These are phyloP conservation scores for Pichia sporocuriosa DNA, from an alignment of 805 yeast species.

Conservation along the genomic window DNA sequence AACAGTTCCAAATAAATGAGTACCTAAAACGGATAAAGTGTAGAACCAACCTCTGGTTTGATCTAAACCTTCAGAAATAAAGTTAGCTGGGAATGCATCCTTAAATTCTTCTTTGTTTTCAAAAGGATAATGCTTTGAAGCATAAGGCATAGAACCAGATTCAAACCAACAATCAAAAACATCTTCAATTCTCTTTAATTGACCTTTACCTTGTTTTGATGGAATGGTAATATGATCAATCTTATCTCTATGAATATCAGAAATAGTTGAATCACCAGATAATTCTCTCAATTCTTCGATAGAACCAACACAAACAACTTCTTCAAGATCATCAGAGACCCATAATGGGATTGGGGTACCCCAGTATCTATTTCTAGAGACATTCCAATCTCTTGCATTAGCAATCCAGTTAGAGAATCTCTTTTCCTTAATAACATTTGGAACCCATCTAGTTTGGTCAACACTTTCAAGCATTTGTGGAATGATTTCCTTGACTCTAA, in stretches of 20 bases:
- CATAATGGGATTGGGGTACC: slow-evolving; percentile 99
- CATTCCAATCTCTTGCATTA: slow-evolving; percentile 98
- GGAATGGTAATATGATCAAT: slow-evolving; percentile 93
- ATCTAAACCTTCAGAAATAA: slow-evolving; percentile 97
- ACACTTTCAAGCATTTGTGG: slow-evolving; percentile 87
- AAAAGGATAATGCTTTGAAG: slow-evolving; percentile 94
- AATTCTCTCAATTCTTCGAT: slow-evolving; percentile 78
- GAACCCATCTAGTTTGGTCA: slow-evolving; percentile 91
- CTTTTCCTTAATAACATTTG: slow-evolving; percentile 81
- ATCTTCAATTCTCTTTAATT: slow-evolving; percentile 84
- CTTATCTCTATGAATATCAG: slow-evolving; percentile 89
- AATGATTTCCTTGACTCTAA: slow-evolving; percentile 77
- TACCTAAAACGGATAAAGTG: slow-evolving; percentile 91
- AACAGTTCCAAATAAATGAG: slow-evolving; percentile 84
- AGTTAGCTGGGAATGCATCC: slow-evolving; percentile 88
- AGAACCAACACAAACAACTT: slow-evolving; percentile 89
- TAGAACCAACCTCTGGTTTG: slow-evolving; percentile 99
- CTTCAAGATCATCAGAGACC: slow-evolving; percentile 92
- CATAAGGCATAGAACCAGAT: slow-evolving; percentile 98
- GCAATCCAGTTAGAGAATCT: slow-evolving; percentile 97
- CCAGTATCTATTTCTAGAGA: slow-evolving; percentile 98
- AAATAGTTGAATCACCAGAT: slow-evolving; percentile 73
- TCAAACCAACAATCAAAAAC: slow-evolving; percentile 99
- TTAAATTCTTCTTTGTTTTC: slow-evolving; percentile 63
- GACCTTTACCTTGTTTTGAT: slow-evolving; percentile 82